Base-by-base conservation (phyloP, 495 filamentous ascomycete genomes). In the Lepidopterella palustris region DNA sequence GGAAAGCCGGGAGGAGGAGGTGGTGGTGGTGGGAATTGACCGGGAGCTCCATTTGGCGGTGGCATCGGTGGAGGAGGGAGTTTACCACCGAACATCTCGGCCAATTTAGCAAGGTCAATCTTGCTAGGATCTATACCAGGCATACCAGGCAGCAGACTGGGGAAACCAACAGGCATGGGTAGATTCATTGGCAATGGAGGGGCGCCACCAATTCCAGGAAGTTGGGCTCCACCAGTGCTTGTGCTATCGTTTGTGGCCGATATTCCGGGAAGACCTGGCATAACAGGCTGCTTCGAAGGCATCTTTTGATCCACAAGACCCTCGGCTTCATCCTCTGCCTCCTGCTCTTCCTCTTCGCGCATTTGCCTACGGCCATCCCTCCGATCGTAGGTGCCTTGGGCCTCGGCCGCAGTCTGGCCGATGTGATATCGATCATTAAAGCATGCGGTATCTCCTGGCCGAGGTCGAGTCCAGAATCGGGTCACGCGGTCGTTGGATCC, bases 401-500 rank as follows among this genome's bases (percentile, higher is more conserved):
- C 90, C 71, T 96, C 90, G 18, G 93, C 92, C 0, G 90, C 92
- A 29, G 87, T 84, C 72, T 97, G 91, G 39, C 93, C 93, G 58
- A 97, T 90, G 67, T 98, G 93, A 70, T 92, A 95, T 45, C 89
- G 82, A 71, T 97, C 93, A 67, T 87, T 89, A 77, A 88, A 83
- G 68, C 84, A 86, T 56, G 86, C 84, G 53, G 79, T 82, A 64
- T 97, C 93, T 28, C 93, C 93, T 2, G 93, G 93, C 48, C 93
- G 78, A 5, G 88, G 78, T 20, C 93, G 84, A 13, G 90, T 88
- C 93, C 93, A 98, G 76, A 98, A 98, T 31, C 92, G 84, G 6
- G 93, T 97, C 47, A 95, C 89, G 48, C 92, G 87, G 72, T 98
- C 93, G 71, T 98, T 98, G 2, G 92, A 96, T 4, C 93, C 93